Percentiles rank a stretch among this genome's conserved stretches.
Conservation (phyloP, 2,329 filamentous ascomycete genomes). For the Colletotrichum sp. region DNA sequence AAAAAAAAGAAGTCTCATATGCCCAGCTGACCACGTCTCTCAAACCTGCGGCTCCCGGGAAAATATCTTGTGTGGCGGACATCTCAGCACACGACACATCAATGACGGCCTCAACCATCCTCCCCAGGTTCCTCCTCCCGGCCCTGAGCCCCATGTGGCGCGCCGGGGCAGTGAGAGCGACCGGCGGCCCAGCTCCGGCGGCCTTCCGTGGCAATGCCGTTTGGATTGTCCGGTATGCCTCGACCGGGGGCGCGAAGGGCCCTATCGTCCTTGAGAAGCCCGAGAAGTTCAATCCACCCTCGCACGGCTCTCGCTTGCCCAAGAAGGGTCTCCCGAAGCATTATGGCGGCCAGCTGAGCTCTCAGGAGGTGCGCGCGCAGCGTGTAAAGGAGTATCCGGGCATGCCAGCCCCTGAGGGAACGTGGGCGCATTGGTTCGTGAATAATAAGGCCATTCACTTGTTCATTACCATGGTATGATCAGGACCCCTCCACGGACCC, state of each 20-base stretch:
- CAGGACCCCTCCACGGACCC: not conserved
- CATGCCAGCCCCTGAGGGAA: slow-evolving; percentile 84
- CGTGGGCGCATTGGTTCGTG: slow-evolving; percentile 84
- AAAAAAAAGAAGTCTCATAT: not conserved
- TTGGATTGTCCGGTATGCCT: slow-evolving; percentile 33
- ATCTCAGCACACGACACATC: not conserved
- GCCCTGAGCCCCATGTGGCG: slow-evolving; percentile 63
- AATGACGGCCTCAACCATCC: slow-evolving; percentile 55
- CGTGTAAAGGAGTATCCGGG: slow-evolving; percentile 80
- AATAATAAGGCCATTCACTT: slow-evolving; percentile 78
- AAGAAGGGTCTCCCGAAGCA: slow-evolving; percentile 63
- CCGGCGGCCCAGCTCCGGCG: slow-evolving; percentile 26
- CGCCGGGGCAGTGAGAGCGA: slow-evolving; percentile 27
- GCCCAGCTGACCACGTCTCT: slow-evolving; percentile 5
- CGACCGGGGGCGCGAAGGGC: slow-evolving; percentile 45
- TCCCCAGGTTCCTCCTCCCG: slow-evolving; percentile 73
- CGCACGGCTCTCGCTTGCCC: slow-evolving; percentile 76
- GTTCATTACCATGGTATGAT: slow-evolving; percentile 79
- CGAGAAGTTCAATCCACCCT: slow-evolving; percentile 88
- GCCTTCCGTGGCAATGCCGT: slow-evolving; percentile 16
- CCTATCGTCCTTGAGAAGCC: slow-evolving; percentile 83
- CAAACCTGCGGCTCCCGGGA: not conserved
- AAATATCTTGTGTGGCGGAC: not conserved
- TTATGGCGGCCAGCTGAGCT: slow-evolving; percentile 76
- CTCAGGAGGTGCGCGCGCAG: slow-evolving; percentile 70